phyloP scores from a whole-genome alignment of 2,329 filamentous ascomycete genomes.

The Fusarium torreyae region DNA sequence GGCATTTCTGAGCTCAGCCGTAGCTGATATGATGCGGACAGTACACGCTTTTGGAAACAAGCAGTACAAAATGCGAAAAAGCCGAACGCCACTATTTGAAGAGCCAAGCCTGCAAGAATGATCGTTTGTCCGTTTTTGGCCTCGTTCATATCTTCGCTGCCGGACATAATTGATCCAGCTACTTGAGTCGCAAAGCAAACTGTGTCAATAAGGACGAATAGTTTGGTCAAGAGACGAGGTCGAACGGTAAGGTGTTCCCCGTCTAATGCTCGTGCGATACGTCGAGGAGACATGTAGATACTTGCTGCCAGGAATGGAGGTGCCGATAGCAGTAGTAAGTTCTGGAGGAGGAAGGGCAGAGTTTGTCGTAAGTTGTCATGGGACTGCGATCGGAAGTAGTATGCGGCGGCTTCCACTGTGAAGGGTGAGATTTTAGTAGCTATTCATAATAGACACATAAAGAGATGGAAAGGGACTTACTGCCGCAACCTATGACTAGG shows the following conservation, averaged over 20 bases:
- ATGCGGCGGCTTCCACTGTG: slow-evolving; percentile 59
- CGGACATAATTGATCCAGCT: slow-evolving; percentile 18
- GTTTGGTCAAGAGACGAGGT: slow-evolving; percentile 8
- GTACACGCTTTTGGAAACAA: too few species aligned
- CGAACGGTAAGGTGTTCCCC: slow-evolving; percentile 55
- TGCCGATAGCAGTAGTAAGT: slow-evolving; percentile 57
- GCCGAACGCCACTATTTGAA: slow-evolving; percentile 11
- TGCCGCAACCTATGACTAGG: slow-evolving; percentile 65
- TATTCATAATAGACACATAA: not conserved
- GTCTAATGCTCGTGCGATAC: slow-evolving; percentile 53
- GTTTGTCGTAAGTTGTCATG: slow-evolving; percentile 53
- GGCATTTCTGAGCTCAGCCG: slow-evolving; percentile 51
- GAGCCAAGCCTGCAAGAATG: slow-evolving; percentile 7
- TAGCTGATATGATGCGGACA: slow-evolving; percentile 57
- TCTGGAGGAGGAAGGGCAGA: slow-evolving; percentile 56
- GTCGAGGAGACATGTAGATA: slow-evolving; percentile 60
- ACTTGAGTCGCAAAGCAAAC: slow-evolving; percentile 8
- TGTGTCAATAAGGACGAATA: slow-evolving; percentile 15
- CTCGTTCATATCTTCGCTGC: slow-evolving; percentile 1
- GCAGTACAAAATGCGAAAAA: slow-evolving; percentile 51
- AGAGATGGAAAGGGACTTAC: slow-evolving; percentile 53
- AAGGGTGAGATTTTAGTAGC: not conserved
- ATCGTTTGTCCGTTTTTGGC: slow-evolving; percentile 3
- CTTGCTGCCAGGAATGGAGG: slow-evolving; percentile 59
- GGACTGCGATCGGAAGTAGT: slow-evolving; percentile 64